Conservation (phyloP, 352 stramenopile genomes). For the Phytophthora brassicae region DNA sequence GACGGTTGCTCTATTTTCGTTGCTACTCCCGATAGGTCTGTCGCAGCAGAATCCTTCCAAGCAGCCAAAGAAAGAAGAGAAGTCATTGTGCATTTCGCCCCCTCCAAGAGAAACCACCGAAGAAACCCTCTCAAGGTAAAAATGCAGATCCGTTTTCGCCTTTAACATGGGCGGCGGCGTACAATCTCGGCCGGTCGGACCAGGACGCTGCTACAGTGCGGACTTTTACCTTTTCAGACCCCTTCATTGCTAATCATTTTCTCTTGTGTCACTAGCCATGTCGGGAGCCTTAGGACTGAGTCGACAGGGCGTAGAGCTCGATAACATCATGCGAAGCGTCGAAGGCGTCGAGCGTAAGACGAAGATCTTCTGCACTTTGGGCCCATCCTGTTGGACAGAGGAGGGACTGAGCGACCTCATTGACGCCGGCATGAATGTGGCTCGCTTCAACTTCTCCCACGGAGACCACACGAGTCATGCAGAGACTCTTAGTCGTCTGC, state of each 20-base stretch:
- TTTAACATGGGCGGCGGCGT: constrained; percentile 29
- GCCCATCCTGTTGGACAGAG: constrained; percentile 90
- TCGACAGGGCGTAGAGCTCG: constrained; percentile 34
- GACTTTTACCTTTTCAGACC: not conserved
- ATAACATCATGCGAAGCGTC: constrained; percentile 28
- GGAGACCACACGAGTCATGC: constrained; percentile 91
- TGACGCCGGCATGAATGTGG: constrained; percentile 93
- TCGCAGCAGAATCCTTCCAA: not conserved
- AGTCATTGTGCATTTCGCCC: constrained; percentile 22
- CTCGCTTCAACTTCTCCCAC: constrained; percentile 98
- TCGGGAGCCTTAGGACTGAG: constrained; percentile 33
- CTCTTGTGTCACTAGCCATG: constrained; percentile 21
- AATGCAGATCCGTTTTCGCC: constrained; percentile 30
- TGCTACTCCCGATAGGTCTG: not conserved
- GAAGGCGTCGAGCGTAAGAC: constrained; percentile 57
- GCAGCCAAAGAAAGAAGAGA: constrained; percentile 22
- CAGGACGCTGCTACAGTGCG: constrained; percentile 33
- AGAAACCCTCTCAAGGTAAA: constrained; percentile 24
- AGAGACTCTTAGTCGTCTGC: constrained; percentile 61
- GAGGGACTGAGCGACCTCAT: constrained; percentile 86
- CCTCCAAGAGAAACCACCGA: constrained; percentile 16
- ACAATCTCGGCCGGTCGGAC: constrained; percentile 26
- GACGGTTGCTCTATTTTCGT: not conserved
- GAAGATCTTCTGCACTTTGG: constrained; percentile 91
- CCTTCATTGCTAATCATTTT: constrained; percentile 1